Evolutionary conservation across 2,329 filamentous ascomycete species (phyloP).

Genomic region (Aspergillus proliferans): DNA sequence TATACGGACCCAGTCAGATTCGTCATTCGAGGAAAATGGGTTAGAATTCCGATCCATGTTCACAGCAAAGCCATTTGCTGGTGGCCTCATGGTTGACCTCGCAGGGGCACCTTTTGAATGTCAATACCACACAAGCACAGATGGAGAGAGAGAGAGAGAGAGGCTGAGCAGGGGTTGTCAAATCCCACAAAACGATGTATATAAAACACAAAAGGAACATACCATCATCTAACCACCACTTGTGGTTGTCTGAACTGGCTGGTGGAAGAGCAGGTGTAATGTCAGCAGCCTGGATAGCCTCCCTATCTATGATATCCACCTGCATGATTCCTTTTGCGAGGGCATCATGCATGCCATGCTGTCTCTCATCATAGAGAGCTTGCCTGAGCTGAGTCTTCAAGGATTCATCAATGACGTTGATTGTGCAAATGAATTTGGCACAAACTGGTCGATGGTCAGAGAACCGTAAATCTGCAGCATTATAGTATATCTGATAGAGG

Average conservation of each 20-base stretch:
- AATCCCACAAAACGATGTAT: background rate
- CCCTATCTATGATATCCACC: slow-evolving; percentile 55
- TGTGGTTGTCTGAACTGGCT: slow-evolving; percentile 55
- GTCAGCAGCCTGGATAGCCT: slow-evolving; percentile 72
- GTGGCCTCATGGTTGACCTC: slow-evolving; percentile 63
- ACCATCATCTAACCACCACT: slow-evolving; percentile 62
- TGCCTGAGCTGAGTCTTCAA: slow-evolving; percentile 66
- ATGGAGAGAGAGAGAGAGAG: background rate
- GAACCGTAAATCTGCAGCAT: slow-evolving; percentile 73
- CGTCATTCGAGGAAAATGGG: slow-evolving; percentile 67
- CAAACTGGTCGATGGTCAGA: slow-evolving; percentile 97
- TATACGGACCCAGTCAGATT: slow-evolving; percentile 73
- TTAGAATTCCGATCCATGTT: slow-evolving; percentile 74
- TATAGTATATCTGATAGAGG: slow-evolving; percentile 75
- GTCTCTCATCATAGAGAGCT: slow-evolving; percentile 65
- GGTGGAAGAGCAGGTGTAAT: slow-evolving; percentile 70
- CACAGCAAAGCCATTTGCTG: slow-evolving; percentile 55
- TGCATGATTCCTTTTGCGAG: slow-evolving; percentile 14
- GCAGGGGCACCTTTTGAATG: slow-evolving; percentile 57
- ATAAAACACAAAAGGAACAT: slow-evolving; percentile 15
- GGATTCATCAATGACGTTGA: slow-evolving; percentile 72
- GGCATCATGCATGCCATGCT: slow-evolving; percentile 55
- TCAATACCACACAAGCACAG: slow-evolving; percentile 4
- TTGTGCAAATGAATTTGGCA: slow-evolving; percentile 75
- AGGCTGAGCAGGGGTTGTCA: no score